A percentile compares a stretch with the other conserved stretches of the same genome.
phyloP scores from a whole-genome alignment of 1,284 basidiomycete genomes.

The Apiotrichum sp. region DNA sequence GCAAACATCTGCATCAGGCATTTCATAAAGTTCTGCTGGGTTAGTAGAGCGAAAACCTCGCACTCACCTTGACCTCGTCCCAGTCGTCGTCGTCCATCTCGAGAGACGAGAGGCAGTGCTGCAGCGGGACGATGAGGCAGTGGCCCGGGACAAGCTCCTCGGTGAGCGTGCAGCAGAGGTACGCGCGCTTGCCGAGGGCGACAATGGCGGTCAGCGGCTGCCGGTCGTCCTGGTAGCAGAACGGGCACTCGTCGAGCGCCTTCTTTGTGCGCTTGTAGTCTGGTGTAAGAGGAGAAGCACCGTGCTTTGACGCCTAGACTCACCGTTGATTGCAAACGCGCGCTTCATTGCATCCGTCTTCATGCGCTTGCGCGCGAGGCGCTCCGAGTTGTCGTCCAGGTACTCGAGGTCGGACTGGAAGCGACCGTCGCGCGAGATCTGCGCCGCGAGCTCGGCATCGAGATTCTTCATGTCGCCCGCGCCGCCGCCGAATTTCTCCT shows the following conservation, averaged over 20 bases:
- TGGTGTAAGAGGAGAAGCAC: conserved; percentile 32
- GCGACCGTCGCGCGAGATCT: conserved; percentile 78
- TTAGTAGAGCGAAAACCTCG: too few species aligned
- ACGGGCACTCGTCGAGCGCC: conserved; percentile 75
- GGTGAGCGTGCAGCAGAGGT: conserved; percentile 75
- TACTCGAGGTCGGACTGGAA: conserved; percentile 88
- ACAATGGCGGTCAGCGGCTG: conserved; percentile 78
- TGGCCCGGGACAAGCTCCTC: conserved; percentile 86
- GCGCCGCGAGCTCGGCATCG: conserved; percentile 80
- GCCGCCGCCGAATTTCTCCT: conserved; percentile 85
- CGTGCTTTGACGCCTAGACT: background rate
- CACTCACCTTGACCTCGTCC: conserved; percentile 81
- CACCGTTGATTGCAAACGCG: conserved; percentile 91
- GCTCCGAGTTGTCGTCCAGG: conserved; percentile 93
- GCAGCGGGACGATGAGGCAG: conserved; percentile 90
- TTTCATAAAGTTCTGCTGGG: conserved; percentile 91
- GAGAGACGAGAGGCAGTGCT: conserved; percentile 82
- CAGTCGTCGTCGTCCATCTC: conserved; percentile 97
- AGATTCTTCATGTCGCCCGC: conserved; percentile 82
- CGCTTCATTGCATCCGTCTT: conserved; percentile 92
- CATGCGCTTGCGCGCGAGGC: conserved; percentile 86
- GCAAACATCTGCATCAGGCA: conserved; percentile 92
- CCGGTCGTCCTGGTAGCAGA: conserved; percentile 77
- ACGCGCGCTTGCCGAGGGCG: conserved; percentile 81
- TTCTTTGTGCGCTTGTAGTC: conserved; percentile 94